Evolutionary conservation across 2,329 filamentous ascomycete genomes (phyloP), one percentile per base, ranked within the genome.

Genomic region (Bimuria novae-zelandiae): DNA sequence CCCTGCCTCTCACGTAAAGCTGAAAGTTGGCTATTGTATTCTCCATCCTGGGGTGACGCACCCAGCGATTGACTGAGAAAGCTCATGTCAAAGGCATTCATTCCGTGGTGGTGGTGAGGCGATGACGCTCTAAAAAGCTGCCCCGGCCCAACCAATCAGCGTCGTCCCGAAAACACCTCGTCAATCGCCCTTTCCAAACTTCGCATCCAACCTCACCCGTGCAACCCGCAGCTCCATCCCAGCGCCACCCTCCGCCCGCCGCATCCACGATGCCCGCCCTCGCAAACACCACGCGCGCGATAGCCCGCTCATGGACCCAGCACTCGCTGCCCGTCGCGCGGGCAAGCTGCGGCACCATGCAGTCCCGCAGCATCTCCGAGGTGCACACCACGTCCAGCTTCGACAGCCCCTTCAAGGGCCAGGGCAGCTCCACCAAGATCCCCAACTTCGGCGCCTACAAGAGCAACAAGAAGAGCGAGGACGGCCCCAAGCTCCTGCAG

Each of bases 381-480:
- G 62, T 63, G 37, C 61, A 69, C 45, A 62, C 69, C 21, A 71
- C 77, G 56, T 74, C 77, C 59, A 74, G 73, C 60, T 80, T 79
- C 75, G 74, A 76, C 63, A 78, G 74, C 65, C 85, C 85, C 57
- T 88, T 88, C 78, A 77, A 78, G 70, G 75, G 72, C 63, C 59
- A 72, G 60, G 72, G 75, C 54, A 74, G 75, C 56, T 72, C 76
- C 59, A 86, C 82, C 76, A 86, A 89, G 77, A 89, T 97, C 72
- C 94, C 94, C 65, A 87, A 89, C 80, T 97, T 96, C 79, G 85
- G 85, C 76, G 88, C 92, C 76, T 99, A 99, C 82, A 82, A 87
- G 79, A 88, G 84, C 77, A 87, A 85, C 75, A 80, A 21, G 61
- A 79, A 80, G 62, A 79, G 79, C 66, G 82, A 88, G 76, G 83